phyloP scores from a whole-genome alignment of 345 rosid genomes.

The Hibiscus tridactylites region DNA sequence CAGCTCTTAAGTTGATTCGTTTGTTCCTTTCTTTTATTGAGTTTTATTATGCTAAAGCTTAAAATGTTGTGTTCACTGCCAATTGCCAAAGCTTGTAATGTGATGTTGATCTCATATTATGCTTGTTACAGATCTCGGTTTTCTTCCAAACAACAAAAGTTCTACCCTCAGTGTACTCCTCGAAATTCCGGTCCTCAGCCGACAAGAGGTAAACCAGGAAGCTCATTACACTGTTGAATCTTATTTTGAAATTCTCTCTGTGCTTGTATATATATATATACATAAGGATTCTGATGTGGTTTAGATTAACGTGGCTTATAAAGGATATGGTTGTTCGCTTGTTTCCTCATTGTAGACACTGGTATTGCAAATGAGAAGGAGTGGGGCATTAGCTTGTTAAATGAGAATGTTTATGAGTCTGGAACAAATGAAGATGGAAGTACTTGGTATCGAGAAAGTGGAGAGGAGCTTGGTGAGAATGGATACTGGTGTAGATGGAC shows the following conservation, averaged over 20 bases:
- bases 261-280: neutral
- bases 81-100: neutral
- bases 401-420: slow-evolving; percentile 67
- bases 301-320: neutral
- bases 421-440: slow-evolving; percentile 91
- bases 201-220: slow-evolving; percentile 55
- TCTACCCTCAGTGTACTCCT: slow-evolving; percentile 74
- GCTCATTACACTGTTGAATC: neutral
- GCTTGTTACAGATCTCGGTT: slow-evolving; percentile 47
- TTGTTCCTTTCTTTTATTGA: neutral
- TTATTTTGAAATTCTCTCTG: neutral
- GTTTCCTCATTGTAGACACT: slow-evolving; percentile 49
- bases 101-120: neutral
- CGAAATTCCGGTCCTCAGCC: slow-evolving; percentile 89
- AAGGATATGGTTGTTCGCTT: slow-evolving; percentile 1
- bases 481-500: slow-evolving; percentile 96
- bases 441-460: slow-evolving; percentile 84
- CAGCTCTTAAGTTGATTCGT: neutral
- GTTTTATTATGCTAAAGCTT: neutral
- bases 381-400: slow-evolving; percentile 84
- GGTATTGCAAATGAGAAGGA: slow-evolving; percentile 99
- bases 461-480: slow-evolving; percentile 75
- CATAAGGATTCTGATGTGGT: neutral
- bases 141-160: slow-evolving; percentile 65
- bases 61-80: neutral